A percentile compares a stretch with the other conserved stretches of the same genome.
These are phyloP conservation scores for Phaeotremella fagi DNA, from an alignment of 768 basidiomycete genomes.

Conservation along the genomic window DNA sequence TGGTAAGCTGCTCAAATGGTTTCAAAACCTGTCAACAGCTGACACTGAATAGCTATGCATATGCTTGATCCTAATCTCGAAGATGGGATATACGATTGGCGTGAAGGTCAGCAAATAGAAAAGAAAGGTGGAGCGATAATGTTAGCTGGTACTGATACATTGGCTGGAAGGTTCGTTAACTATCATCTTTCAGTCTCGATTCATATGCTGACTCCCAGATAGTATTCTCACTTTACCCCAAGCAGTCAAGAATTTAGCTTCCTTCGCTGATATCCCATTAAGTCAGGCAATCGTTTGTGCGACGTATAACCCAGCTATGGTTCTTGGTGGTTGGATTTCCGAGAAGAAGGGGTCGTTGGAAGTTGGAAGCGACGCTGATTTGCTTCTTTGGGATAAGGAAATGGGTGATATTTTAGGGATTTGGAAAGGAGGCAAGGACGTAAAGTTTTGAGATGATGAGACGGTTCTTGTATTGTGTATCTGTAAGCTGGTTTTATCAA, in stretches of 20 bases:
- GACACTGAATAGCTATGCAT: constrained; percentile 61
- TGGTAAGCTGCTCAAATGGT: constrained; percentile 54
- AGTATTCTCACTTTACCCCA: constrained; percentile 78
- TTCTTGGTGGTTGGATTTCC: constrained; percentile 68
- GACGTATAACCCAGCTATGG: constrained; percentile 79
- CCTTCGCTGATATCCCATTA: constrained; percentile 76
- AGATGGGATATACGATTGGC: constrained; percentile 84
- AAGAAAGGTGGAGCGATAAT: constrained; percentile 77
- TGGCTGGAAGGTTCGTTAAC: constrained; percentile 72
- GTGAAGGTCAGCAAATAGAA: constrained; percentile 71
- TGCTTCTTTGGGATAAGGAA: constrained; percentile 66
- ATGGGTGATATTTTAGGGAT: constrained; percentile 62
- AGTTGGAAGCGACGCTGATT: constrained; percentile 79
- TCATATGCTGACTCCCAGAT: constrained; percentile 10
- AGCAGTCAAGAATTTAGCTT: constrained; percentile 77
- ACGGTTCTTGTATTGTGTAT: no score
- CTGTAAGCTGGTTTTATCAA: no score
- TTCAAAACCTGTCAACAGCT: background rate
- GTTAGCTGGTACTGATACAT: constrained; percentile 76
- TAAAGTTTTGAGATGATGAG: background rate
- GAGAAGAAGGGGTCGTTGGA: constrained; percentile 67
- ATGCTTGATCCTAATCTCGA: constrained; percentile 76
- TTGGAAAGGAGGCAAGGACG: constrained; percentile 51
- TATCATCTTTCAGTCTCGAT: background rate
- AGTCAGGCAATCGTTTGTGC: constrained; percentile 80